phyloP scores from a whole-genome alignment of 352 stramenopile species.

The Aphanomyces euteiches region DNA sequence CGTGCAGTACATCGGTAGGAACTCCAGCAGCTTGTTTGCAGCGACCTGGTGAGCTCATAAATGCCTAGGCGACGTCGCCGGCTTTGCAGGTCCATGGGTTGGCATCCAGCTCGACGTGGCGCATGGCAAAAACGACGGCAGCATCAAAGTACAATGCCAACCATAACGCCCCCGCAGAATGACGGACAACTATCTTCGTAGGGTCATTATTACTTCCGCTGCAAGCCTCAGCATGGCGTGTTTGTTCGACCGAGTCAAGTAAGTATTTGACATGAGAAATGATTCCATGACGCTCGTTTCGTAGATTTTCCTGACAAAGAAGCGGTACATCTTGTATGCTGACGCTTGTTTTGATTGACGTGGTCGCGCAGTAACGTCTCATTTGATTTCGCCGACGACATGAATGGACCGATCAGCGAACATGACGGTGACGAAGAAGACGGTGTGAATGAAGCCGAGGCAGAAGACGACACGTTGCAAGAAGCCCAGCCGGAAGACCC shows the following conservation, averaged over 20 bases:
- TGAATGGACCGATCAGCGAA: background rate
- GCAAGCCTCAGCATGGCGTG: slow-evolving; percentile 71
- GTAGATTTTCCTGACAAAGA: slow-evolving; percentile 40
- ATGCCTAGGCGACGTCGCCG: slow-evolving; percentile 55
- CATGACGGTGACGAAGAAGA: background rate
- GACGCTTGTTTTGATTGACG: slow-evolving; percentile 20
- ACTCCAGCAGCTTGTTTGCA: too few relatives aligned
- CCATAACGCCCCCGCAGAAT: background rate
- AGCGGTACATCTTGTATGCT: slow-evolving; percentile 20
- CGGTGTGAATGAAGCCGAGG: slow-evolving; percentile 4
- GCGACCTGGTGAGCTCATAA: too few relatives aligned
- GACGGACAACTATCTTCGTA: background rate
- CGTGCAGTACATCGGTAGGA: slow-evolving; percentile 50
- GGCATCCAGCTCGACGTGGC: slow-evolving; percentile 74
- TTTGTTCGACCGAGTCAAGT: slow-evolving; percentile 76
- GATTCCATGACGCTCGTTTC: too few relatives aligned
- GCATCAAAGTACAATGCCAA: slow-evolving; percentile 43
- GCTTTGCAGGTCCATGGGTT: slow-evolving; percentile 68
- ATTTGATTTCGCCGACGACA: slow-evolving; percentile 38
- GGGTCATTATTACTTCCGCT: slow-evolving; percentile 73
- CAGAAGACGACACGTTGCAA: slow-evolving; percentile 7
- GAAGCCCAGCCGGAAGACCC: slow-evolving; percentile 25
- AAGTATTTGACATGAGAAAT: slow-evolving; percentile 50
- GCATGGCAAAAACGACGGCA: slow-evolving; percentile 79
- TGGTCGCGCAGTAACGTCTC: slow-evolving; percentile 6